phyloP scores from a whole-genome alignment of 2,329 filamentous ascomycete genomes.

The Curvularia hawaiiensis region DNA sequence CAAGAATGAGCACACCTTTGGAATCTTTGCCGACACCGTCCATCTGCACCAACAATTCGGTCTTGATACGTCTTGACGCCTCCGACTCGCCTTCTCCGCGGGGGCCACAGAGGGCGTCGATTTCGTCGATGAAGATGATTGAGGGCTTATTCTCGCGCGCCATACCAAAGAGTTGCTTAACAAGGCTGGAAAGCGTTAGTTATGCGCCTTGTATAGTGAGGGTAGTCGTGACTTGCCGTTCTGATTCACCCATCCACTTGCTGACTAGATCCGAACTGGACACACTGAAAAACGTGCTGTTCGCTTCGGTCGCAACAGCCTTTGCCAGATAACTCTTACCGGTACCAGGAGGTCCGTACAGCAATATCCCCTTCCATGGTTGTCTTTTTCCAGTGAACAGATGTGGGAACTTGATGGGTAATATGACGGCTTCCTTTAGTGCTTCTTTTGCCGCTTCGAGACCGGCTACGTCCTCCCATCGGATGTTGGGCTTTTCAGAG shows the following conservation, averaged over 20 bases:
- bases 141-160: slow-evolving; percentile 97
- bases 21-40: slow-evolving; percentile 97
- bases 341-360: slow-evolving; percentile 95
- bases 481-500: slow-evolving; percentile 92
- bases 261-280: slow-evolving; percentile 96
- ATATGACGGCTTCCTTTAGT: slow-evolving; percentile 93
- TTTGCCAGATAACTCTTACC: slow-evolving; percentile 98
- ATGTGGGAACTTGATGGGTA: slow-evolving; percentile 98
- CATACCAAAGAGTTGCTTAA: slow-evolving; percentile 97
- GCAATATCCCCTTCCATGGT: slow-evolving; percentile 96
- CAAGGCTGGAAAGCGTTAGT: slow-evolving; percentile 64
- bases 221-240: slow-evolving; percentile 66
- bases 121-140: slow-evolving; percentile 98
- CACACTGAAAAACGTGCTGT: slow-evolving; percentile 99
- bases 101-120: slow-evolving; percentile 93
- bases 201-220: background rate
- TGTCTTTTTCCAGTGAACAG: slow-evolving; percentile 95
- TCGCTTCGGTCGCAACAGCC: slow-evolving; percentile 96
- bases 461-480: slow-evolving; percentile 98
- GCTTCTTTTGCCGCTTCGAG: slow-evolving; percentile 95
- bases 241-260: slow-evolving; percentile 99
- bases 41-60: slow-evolving; percentile 98
- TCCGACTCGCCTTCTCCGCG: slow-evolving; percentile 95
- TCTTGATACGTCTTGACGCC: slow-evolving; percentile 96
- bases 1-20: slow-evolving; percentile 89